A percentile compares a stretch with the other conserved stretches of the same genome.
phyloP scores from a whole-genome alignment of 2,329 filamentous ascomycete species.

The Teratosphaeria gauchensis region DNA sequence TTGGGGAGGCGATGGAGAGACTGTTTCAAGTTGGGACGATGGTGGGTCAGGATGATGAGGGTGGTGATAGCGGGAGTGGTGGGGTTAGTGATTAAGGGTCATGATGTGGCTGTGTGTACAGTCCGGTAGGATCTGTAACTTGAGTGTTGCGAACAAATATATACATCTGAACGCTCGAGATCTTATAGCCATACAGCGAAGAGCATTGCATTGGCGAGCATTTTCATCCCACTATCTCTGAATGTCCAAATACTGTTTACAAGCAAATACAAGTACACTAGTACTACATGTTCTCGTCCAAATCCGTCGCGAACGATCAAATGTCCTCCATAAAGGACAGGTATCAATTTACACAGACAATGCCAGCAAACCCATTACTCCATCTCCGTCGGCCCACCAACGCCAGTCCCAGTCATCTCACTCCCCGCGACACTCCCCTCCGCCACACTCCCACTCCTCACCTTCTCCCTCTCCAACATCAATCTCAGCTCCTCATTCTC shows the following conservation, averaged over 20 bases:
- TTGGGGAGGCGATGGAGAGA: constrained; percentile 51
- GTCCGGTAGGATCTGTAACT: no score
- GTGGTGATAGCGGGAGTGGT: constrained; percentile 16
- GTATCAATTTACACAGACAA: neutral
- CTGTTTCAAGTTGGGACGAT: constrained; percentile 48
- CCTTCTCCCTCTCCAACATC: constrained; percentile 51
- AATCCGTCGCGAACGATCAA: neutral
- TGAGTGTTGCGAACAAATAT: no score
- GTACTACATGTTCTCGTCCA: neutral
- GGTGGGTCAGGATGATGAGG: constrained; percentile 25
- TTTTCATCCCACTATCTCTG: neutral
- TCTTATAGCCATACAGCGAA: no score
- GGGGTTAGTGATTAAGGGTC: constrained; percentile 6
- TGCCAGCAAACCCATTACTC: neutral
- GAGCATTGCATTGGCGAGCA: no score
- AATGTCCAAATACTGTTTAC: neutral
- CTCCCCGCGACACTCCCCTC: constrained; percentile 5
- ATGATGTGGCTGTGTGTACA: no score
- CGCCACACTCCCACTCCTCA: constrained; percentile 23
- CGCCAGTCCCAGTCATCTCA: neutral
- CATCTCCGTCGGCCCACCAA: constrained; percentile 1
- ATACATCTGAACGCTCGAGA: no score
- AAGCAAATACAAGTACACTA: neutral
- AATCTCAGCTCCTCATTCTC: constrained; percentile 63
- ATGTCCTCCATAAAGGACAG: no score